A percentile compares a stretch with the other conserved stretches of the same genome.
These are phyloP conservation scores for Phytopythium chamaehyphon DNA, from an alignment of 352 stramenopile genomes.

Conservation along the genomic window DNA sequence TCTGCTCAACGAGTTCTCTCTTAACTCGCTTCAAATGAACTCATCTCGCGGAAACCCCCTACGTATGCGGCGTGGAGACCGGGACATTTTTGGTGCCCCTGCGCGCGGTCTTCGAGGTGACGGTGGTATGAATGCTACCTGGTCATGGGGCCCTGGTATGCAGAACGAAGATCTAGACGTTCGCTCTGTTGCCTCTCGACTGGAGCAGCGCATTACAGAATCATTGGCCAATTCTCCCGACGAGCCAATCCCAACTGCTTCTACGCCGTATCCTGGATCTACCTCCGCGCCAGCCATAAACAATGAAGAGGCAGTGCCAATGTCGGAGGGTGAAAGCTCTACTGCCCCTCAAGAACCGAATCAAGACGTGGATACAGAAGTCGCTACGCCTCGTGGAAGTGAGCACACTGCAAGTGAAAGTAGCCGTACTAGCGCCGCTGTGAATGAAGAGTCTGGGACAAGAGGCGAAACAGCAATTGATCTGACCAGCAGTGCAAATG, in stretches of 20 bases:
- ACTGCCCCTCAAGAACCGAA: not conserved
- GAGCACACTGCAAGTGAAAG: constrained; percentile 32
- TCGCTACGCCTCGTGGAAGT: constrained; percentile 21
- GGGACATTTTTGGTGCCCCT: constrained; percentile 42
- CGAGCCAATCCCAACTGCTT: constrained; percentile 12
- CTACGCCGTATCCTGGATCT: constrained; percentile 4
- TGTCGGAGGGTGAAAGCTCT: constrained; percentile 5
- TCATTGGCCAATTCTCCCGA: constrained; percentile 28
- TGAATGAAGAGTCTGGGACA: constrained; percentile 5
- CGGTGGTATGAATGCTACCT: constrained; percentile 11
- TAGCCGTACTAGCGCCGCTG: constrained; percentile 11
- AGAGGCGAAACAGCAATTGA: not conserved
- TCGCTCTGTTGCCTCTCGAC: constrained; percentile 61
- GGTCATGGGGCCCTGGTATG: constrained; percentile 34
- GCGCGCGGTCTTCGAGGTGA: constrained; percentile 34
- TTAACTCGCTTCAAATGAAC: constrained; percentile 34
- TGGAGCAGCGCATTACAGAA: constrained; percentile 70
- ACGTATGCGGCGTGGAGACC: constrained; percentile 41
- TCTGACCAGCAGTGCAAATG: constrained; percentile 18
- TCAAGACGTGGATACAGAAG: constrained; percentile 10
- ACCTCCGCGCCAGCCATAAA: not conserved
- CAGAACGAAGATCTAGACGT: constrained; percentile 44
- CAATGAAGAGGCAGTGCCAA: not conserved
- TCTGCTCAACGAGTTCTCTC: constrained; percentile 76
- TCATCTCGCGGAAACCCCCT: constrained; percentile 20